These are phyloP conservation scores for Cyclotella sp. DNA, from an alignment of 108 stramenopile species.

Conservation along the genomic window DNA sequence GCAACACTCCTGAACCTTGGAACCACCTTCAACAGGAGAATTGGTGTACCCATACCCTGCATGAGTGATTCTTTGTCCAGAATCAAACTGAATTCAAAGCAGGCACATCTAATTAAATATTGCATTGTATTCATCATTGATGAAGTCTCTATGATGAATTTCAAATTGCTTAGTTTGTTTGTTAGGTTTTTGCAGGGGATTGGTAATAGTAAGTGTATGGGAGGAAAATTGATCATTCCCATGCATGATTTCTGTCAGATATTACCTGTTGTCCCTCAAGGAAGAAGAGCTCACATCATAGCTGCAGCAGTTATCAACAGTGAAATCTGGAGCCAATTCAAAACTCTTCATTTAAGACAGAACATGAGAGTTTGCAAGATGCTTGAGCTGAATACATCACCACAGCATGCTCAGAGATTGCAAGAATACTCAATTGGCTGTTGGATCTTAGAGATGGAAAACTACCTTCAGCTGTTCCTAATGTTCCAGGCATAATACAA, in stretches of 20 bases:
- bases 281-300: slow-evolving; percentile 2
- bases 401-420: background rate
- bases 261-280: slow-evolving; percentile 13
- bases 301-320: slow-evolving; percentile 1
- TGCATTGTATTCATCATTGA: slow-evolving; percentile 16
- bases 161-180: background rate
- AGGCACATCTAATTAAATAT: slow-evolving; percentile 1
- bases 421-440: slow-evolving; percentile 17
- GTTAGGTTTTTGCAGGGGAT: slow-evolving; percentile 16
- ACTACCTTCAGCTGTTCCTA: background rate
- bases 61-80: slow-evolving; percentile 9
- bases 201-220: slow-evolving; percentile 10
- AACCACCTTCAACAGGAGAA: slow-evolving; percentile 15
- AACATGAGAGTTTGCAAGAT: slow-evolving; percentile 30
- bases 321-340: slow-evolving; percentile 17
- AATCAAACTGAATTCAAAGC: background rate
- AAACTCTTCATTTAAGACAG: background rate
- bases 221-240: slow-evolving; percentile 18
- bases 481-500: slow-evolving; percentile 22
- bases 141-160: slow-evolving; percentile 28
- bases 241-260: slow-evolving; percentile 30
- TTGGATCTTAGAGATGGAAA: slow-evolving; percentile 24
- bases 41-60: slow-evolving; percentile 6
- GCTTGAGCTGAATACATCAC: background rate
- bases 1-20: slow-evolving; percentile 11